Evolutionary conservation across 192 early-diverging fungal genomes (phyloP).

Genomic region (Dissophora ornata): DNA sequence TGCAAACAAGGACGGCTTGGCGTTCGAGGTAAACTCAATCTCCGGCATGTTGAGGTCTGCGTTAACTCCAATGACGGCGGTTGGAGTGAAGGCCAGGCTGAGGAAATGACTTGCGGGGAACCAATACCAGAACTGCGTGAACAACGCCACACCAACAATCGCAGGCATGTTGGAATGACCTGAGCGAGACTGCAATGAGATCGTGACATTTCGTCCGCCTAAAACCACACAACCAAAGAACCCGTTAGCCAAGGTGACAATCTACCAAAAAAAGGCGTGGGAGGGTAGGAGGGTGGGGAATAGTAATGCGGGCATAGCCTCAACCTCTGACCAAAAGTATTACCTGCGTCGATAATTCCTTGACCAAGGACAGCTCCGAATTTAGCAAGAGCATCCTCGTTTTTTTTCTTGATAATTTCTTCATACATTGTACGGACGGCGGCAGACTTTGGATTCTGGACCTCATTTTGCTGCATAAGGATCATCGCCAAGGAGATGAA

Average conservation of each 20-base stretch:
- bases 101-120: slow-evolving; percentile 97
- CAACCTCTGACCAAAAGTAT: no score
- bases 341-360: slow-evolving; percentile 97
- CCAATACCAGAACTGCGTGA: slow-evolving; percentile 99
- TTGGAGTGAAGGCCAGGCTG: slow-evolving; percentile 93
- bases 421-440: slow-evolving; percentile 88
- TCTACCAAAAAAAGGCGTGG: no score
- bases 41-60: slow-evolving; percentile 87
- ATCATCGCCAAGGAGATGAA: slow-evolving; percentile 96
- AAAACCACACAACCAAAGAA: background rate
- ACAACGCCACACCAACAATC: slow-evolving; percentile 98
- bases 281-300: no score
- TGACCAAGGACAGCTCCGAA: slow-evolving; percentile 97
- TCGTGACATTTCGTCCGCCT: slow-evolving; percentile 97
- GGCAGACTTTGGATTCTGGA: slow-evolving; percentile 79
- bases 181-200: slow-evolving; percentile 87
- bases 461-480: slow-evolving; percentile 95
- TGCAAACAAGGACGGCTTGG: slow-evolving; percentile 89
- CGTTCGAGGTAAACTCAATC: slow-evolving; percentile 87
- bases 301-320: no score
- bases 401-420: slow-evolving; percentile 90
- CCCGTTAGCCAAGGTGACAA: no score
- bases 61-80: slow-evolving; percentile 95
- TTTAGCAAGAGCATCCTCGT: slow-evolving; percentile 91
- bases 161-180: slow-evolving; percentile 94